phyloP scores from a whole-genome alignment of 352 stramenopile genomes.

The Globisporangium echinulatum region DNA sequence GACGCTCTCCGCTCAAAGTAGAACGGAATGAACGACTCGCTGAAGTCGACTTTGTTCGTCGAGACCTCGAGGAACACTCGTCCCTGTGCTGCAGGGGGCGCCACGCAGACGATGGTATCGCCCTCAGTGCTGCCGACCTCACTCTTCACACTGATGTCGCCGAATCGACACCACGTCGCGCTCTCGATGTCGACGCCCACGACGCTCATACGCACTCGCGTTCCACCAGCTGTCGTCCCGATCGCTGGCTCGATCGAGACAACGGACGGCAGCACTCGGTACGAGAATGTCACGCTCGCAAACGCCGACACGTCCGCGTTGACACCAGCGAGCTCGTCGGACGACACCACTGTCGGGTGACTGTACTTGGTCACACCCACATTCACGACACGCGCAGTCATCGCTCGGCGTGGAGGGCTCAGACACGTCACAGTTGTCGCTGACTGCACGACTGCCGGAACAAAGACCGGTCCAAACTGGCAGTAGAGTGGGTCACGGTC shows the following conservation, averaged over 20 bases:
- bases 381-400: constrained; percentile 14
- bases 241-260: constrained; percentile 13
- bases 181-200: constrained; percentile 7
- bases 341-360: neutral
- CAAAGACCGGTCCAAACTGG: constrained; percentile 25
- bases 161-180: constrained; percentile 34
- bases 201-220: constrained; percentile 18
- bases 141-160: constrained; percentile 17
- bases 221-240: constrained; percentile 13
- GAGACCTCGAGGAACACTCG: constrained; percentile 29
- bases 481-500: constrained; percentile 18
- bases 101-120: constrained; percentile 13
- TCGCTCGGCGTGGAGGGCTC: constrained; percentile 16
- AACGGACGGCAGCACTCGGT: constrained; percentile 24
- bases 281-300: constrained; percentile 25
- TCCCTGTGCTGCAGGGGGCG: constrained; percentile 12
- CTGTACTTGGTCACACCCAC: constrained; percentile 20
- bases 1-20: constrained; percentile 11
- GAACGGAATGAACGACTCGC: constrained; percentile 19
- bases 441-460: constrained; percentile 18
- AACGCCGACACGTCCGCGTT: neutral
- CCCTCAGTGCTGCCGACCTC: neutral
- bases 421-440: constrained; percentile 16
- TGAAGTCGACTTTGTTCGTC: constrained; percentile 41
- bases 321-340: neutral